Evolutionary conservation across 179 eudicot species (phyloP), one percentile per base, ranked within the genome.

Genomic region (Beta corolliflora): DNA sequence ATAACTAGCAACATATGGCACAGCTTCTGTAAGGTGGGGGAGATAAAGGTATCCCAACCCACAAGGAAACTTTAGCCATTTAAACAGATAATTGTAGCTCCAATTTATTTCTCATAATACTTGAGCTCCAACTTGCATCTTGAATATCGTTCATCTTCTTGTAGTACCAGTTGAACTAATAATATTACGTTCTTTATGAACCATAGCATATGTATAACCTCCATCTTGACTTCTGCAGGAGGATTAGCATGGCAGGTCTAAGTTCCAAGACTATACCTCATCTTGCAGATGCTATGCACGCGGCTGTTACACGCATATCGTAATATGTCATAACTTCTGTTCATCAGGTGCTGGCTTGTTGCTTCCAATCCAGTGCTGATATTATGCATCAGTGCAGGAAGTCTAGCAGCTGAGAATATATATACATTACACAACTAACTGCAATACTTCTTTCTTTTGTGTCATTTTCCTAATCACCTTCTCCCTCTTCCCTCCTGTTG

Each of bases 231-330:
- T 74, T 21, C 58, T n/a, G 82, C 97, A 95, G 99, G 89, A 88
- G 98, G 85, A 95, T 95, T 68, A 95, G 99, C 95, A 95, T 95
- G 99, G 98, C 99, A 9, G 99, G 99, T 1, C 85, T 94, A 81
- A 95, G 97, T 88, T 85, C 94, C 54, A 91, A 77, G 89, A 95
- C 90, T 0, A 96, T 92, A 52, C 97, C 99, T 81, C 99, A 92
- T 85, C 97, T 95, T 54, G 93, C 97, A 41, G 99, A 95, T 78
- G 99, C 98, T 7, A 95, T 95, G 70, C 95, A 94, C 77, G 99
- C 97, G 12, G 99, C 92, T 63, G 98, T 95, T 25, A 89, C 94
- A 0, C 89, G 85, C 25, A 7, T 61, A 58, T 80, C 87, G 53
- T 88, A 85, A 70, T 25, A 70, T 10, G 44, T n/a, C n/a, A 46